Evolutionary conservation across 1,284 basidiomycete species (phyloP), one percentile per base, ranked within the genome.

Genomic region (Moniliophthora roreri): DNA sequence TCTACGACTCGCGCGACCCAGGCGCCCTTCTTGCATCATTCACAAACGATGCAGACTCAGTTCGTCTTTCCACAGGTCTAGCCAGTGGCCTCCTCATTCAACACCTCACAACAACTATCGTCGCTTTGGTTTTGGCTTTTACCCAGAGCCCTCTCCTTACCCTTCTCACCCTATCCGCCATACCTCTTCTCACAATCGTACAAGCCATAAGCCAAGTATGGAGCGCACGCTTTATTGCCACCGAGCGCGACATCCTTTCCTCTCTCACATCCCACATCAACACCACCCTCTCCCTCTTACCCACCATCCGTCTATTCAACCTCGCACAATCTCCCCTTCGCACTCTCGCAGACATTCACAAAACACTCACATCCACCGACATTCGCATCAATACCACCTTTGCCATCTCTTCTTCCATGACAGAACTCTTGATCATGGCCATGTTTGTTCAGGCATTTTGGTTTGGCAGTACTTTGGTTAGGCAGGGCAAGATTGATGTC

Each of bases 401-500:
- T 92, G 91, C 87, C 4, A 38, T 86, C 36, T 85, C 87, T 7
- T 74, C 81, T 2, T 89, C 85, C 23, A 56, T 86, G 4, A 81
- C 80, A 9, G 91, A 95, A 64, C 90, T 93, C 66, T 76, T 91
- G 47, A 82, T 89, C 58, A 88, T 96, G 76, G 80, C 84, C 34
- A 98, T 97, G 84, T 98, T 98, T 71, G 93, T 98, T 9, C 90
- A 95, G 64, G 95, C 91, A 1, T 98, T 98, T 72, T 98, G 95
- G 92, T 98, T 90, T 67, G 97, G 96, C 11, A 82, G 89, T 2
- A 87, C 90, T 64, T 81, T 98, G 50, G 93, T 99, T 11, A 75
- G 84, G 21, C 78, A 85, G 16, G 89, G 89, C 4, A 82, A 79
- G 54, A 77, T 85, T 49, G 74, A 73, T 1, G 76, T 89, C 0